A percentile compares a stretch with the other conserved stretches of the same genome.
Conservation (phyloP, 2,329 filamentous ascomycete species). For the Capronia coronata region DNA sequence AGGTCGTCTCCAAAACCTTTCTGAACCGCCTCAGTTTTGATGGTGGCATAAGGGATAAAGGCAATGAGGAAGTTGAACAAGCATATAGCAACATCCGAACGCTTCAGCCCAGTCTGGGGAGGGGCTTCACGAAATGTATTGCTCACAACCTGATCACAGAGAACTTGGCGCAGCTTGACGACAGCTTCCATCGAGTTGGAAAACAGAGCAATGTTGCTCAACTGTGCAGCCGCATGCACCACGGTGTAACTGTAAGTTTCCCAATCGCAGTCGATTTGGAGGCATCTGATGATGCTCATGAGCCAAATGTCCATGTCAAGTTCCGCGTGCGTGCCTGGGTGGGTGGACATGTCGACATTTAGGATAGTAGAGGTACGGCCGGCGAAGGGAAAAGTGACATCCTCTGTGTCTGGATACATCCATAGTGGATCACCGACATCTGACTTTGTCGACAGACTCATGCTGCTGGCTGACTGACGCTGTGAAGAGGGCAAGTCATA, state of each 20-base stretch:
- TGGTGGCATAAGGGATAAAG: slow-evolving; percentile 65
- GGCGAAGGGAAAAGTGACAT: slow-evolving; percentile 12
- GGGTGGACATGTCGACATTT: slow-evolving; percentile 14
- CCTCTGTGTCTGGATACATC: slow-evolving; percentile 48
- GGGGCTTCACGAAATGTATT: slow-evolving; percentile 78
- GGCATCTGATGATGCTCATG: slow-evolving; percentile 66
- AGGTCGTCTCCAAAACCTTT: slow-evolving; percentile 65
- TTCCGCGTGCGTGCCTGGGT: slow-evolving; percentile 31
- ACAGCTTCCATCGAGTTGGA: slow-evolving; percentile 66
- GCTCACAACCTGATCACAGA: slow-evolving; percentile 77
- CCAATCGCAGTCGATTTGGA: slow-evolving; percentile 74
- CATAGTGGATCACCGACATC: slow-evolving; percentile 41
- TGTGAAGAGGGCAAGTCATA: slow-evolving; percentile 10
- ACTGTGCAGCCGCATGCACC: slow-evolving; percentile 75
- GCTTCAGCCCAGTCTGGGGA: slow-evolving; percentile 67
- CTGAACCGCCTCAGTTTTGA: slow-evolving; percentile 72
- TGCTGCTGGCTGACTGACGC: slow-evolving; percentile 22
- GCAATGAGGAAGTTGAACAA: slow-evolving; percentile 81
- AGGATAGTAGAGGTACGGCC: slow-evolving; percentile 11
- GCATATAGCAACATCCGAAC: slow-evolving; percentile 81
- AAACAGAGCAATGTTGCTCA: slow-evolving; percentile 86
- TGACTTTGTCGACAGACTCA: slow-evolving; percentile 18
- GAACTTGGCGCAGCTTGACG: slow-evolving; percentile 63
- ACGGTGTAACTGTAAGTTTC: slow-evolving; percentile 88
- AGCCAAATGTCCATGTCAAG: slow-evolving; percentile 65